Evolutionary conservation across 345 rosid species (phyloP), one percentile per base, ranked within the genome.

Genomic region (Rubroshorea leprosula): DNA sequence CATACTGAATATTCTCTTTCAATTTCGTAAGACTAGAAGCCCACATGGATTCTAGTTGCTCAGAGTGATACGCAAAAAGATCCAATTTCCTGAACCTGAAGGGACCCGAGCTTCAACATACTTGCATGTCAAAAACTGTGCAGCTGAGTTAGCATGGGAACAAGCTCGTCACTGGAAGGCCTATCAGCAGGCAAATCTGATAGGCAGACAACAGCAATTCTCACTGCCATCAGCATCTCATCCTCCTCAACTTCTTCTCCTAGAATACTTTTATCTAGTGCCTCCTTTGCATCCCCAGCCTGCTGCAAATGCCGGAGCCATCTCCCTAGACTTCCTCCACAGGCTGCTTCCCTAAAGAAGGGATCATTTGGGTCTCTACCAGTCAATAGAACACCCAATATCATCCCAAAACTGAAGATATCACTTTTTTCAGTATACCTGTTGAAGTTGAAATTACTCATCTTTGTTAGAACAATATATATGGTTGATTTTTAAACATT

Each of bases 231-330:
- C 50, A 89, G 68, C 95, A 92, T 92, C 80, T 92, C 96, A 16
- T 92, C 95, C 74, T 92, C 98, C 81, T 89, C 94, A n/a, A 73
- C 86, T 74, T 92, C 98, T 68, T 84, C 95, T 14, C 97, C 98
- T 0, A 92, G 78, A 53, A 92, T 77, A 50, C 83, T 84, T 77
- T 79, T 83, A 63, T 92, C 97, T 31, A 92, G 75, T 11, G 94
- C 94, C 71, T 86, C 97, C 22, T 74, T 49, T 25, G 83, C 96
- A 60, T 92, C 98, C 46, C 95, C 97, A 0, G 86, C 82, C 49
- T 89, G 89, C 68, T 86, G 94, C 73, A 92, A 79, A 64, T 86
- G 93, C 56, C 76, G 79, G 26, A 92, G 89, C 98, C 98, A 89
- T 57, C 74, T 72, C 35, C 82, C 89, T 65, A 86, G 72, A 67